Conservation (phyloP, 78 protist genomes). For the Dictyostelium discoideum region DNA sequence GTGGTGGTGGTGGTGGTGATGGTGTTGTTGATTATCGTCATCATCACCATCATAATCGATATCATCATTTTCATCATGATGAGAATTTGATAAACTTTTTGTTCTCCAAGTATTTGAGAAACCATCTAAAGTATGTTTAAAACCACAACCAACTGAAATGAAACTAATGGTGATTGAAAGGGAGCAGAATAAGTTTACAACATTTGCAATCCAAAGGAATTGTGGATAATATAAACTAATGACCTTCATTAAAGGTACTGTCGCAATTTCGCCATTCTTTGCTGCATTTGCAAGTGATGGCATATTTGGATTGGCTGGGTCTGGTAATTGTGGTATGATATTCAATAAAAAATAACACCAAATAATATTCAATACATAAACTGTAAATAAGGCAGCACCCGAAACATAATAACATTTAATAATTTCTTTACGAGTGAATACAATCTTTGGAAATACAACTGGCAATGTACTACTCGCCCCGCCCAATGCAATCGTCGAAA, state of each 20-base stretch:
- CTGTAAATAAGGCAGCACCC: conserved; percentile 23
- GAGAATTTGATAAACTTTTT: conserved; percentile 22
- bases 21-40: neutral
- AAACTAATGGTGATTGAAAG: conserved; percentile 66
- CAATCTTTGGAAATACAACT: conserved; percentile 46
- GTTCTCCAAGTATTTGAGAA: conserved; percentile 41
- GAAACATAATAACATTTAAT: conserved; percentile 45
- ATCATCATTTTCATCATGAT: neutral
- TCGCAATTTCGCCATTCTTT: conserved; percentile 44
- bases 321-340: conserved; percentile 68
- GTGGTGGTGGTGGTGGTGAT: neutral
- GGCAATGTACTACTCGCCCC: conserved; percentile 32
- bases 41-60: neutral
- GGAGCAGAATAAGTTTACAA: conserved; percentile 25
- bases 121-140: conserved; percentile 69
- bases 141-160: conserved; percentile 70
- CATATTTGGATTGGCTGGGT: neutral
- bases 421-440: conserved; percentile 23
- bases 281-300: conserved; percentile 50
- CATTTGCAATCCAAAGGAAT: conserved; percentile 40
- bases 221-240: conserved; percentile 36
- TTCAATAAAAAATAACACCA: conserved; percentile 75
- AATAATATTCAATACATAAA: conserved; percentile 39
- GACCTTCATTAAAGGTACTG: conserved; percentile 55
- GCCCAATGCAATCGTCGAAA: conserved; percentile 79